Percentiles rank a stretch among this genome's conserved stretches.
These are phyloP conservation scores for Pochonia chlamydosporia DNA, from an alignment of 2,329 filamentous ascomycete species.

Conservation along the genomic window DNA sequence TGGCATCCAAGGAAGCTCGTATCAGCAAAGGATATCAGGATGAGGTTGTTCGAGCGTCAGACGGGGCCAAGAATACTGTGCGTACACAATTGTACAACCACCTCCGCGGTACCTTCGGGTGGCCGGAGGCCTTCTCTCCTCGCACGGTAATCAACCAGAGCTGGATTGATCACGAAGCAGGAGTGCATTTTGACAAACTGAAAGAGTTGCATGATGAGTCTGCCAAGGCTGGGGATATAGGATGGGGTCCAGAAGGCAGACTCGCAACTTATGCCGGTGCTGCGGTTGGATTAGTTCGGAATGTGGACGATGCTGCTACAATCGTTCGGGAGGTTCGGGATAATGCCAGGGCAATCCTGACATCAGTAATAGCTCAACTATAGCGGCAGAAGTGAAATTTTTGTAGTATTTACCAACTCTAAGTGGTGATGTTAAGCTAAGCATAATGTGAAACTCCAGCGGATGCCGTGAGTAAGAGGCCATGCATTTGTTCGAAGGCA, in stretches of 20 bases:
- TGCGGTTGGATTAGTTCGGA: slow-evolving; percentile 36
- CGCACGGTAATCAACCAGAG: slow-evolving; percentile 32
- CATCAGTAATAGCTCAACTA: slow-evolving; percentile 2
- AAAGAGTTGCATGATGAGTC: slow-evolving; percentile 36
- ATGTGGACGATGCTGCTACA: slow-evolving; percentile 29
- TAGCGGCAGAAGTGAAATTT: not conserved
- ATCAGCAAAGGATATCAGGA: slow-evolving; percentile 34
- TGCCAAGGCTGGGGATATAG: slow-evolving; percentile 31
- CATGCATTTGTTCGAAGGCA: no score
- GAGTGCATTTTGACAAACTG: slow-evolving; percentile 37
- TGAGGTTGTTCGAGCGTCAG: slow-evolving; percentile 33
- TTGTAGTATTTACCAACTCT: not conserved
- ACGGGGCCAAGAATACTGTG: slow-evolving; percentile 32
- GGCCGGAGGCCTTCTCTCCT: slow-evolving; percentile 35
- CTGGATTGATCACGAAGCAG: slow-evolving; percentile 28
- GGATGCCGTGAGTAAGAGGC: no score
- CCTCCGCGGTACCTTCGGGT: slow-evolving; percentile 34
- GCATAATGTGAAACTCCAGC: no score
- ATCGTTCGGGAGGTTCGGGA: slow-evolving; percentile 29
- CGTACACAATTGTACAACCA: slow-evolving; percentile 40
- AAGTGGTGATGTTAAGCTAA: no score
- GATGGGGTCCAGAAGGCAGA: slow-evolving; percentile 41
- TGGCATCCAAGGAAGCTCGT: slow-evolving; percentile 40
- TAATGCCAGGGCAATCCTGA: slow-evolving; percentile 18
- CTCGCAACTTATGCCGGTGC: slow-evolving; percentile 46